Base-by-base conservation (phyloP, 2,329 filamentous ascomycete genomes). In the Scytalidium sp. region DNA sequence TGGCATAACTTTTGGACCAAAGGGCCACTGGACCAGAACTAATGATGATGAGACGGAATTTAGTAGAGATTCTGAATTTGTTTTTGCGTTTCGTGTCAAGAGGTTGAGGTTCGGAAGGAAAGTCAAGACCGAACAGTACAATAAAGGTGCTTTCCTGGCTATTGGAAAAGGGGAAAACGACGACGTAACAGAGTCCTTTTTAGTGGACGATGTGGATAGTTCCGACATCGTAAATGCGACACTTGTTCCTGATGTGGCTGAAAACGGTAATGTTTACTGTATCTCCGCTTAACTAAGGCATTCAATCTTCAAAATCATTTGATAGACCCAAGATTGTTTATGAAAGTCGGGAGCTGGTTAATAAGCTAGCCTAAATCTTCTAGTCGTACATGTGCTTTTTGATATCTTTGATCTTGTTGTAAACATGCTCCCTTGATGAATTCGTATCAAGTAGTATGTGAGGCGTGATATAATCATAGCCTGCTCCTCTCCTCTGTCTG, bases 81-180 rank as follows among this genome's bases (percentile, higher is more conserved):
- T 61, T 19, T 61, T 61, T 59, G 58, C 56, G 19, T 61, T 61
- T 44, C 56, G 58, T 50, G 58, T 61, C 8, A 61, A 61, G 41
- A 60, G 54, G 55, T 56, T 61, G 29, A 58, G 27, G 45, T 59
- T 61, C 47, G 56, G 58, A 48, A 54, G 56, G 46, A 59, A 41
- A 54, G 39, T 59, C 27, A 59, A 60, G 56, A 19, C 52, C 43
- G 47, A 61, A 56, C 54, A 61, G 52, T 61, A 59, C 51, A 61
- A 59, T 47, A 61, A 61, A 45, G 58, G 58, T 45, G 58, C 58
- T 19, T 60, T 61, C 40, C 19, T 61, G 50, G 32, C 50, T 32
- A 45, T 60, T 56, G 56, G 51, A 19, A 50, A 44, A 40, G 43
- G 53, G 39, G 39, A 55, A 56, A 49, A 53, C 20, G 55, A 59